Conservation (phyloP, 73 alveolate species). For the Paramecium primaurelia region DNA sequence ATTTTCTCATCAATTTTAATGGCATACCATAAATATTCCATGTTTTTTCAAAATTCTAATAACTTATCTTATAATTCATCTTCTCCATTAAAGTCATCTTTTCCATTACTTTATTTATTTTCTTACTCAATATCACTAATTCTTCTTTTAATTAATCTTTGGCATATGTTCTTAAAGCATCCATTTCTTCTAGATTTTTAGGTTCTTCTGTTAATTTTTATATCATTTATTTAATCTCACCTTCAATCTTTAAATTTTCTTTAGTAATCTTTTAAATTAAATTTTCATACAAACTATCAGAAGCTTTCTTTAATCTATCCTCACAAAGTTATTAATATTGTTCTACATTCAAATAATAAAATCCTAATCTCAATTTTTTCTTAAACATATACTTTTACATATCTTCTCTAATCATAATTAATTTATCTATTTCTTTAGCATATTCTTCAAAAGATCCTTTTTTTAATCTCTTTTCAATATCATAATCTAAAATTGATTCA, state of each 20-base stretch:
- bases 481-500: conserved; percentile 14
- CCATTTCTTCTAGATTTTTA: conserved; percentile 76
- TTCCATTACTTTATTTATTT: conserved; percentile 68
- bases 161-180: conserved; percentile 66
- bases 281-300: conserved; percentile 50
- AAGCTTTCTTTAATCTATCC: conserved; percentile 40
- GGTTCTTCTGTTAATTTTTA: conserved; percentile 71
- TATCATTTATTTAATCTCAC: conserved; percentile 73
- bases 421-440: conserved; percentile 46
- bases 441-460: conserved; percentile 49
- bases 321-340: background rate
- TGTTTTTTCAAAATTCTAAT: conserved; percentile 69
- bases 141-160: conserved; percentile 66
- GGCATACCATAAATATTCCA: conserved; percentile 80
- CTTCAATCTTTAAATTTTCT: conserved; percentile 67
- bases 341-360: conserved; percentile 6
- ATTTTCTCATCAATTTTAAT: conserved; percentile 63
- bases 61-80: conserved; percentile 64
- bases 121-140: conserved; percentile 59
- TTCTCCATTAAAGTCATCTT: conserved; percentile 72
- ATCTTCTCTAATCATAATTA: conserved; percentile 9
- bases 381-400: conserved; percentile 47
- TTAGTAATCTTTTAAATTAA: conserved; percentile 67
- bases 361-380: conserved; percentile 20
- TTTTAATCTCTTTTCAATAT: conserved; percentile 27